These are phyloP conservation scores for Beauveria caledonica DNA, from an alignment of 2,329 filamentous ascomycete species.

Conservation along the genomic window DNA sequence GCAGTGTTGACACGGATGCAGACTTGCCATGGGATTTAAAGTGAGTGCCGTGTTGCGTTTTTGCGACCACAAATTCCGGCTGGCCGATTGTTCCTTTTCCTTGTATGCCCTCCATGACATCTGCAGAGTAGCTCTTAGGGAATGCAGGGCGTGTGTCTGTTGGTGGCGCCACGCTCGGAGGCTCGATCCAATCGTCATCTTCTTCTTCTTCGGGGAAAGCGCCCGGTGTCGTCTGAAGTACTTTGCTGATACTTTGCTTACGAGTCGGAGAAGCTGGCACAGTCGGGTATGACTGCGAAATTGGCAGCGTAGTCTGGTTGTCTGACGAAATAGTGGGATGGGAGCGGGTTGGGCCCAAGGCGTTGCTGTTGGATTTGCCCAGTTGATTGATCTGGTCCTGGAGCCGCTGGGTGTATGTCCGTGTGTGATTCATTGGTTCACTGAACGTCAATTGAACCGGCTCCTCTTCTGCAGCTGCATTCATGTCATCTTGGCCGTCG, in stretches of 20 bases:
- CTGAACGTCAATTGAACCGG: slow-evolving; percentile 35
- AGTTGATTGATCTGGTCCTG: slow-evolving; percentile 84
- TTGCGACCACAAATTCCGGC: slow-evolving; percentile 22
- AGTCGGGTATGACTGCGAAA: slow-evolving; percentile 22
- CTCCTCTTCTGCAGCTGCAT: slow-evolving; percentile 36
- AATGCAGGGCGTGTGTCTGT: slow-evolving; percentile 40
- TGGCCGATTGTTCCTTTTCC: slow-evolving; percentile 41
- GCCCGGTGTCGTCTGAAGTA: slow-evolving; percentile 40
- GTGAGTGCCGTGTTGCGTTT: neutral
- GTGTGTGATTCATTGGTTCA: slow-evolving; percentile 51
- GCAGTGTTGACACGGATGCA: slow-evolving; percentile 50
- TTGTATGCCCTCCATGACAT: slow-evolving; percentile 50
- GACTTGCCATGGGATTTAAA: slow-evolving; percentile 46
- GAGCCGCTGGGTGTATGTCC: slow-evolving; percentile 86
- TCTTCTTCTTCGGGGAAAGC: slow-evolving; percentile 50
- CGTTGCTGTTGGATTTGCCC: slow-evolving; percentile 47
- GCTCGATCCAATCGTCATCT: slow-evolving; percentile 57
- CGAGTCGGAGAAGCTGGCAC: slow-evolving; percentile 21
- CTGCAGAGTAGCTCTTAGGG: slow-evolving; percentile 52
- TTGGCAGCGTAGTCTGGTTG: slow-evolving; percentile 22
- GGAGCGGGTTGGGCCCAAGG: slow-evolving; percentile 40
- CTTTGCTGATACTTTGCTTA: slow-evolving; percentile 20
- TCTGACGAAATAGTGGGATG: slow-evolving; percentile 29
- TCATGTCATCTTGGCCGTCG: slow-evolving; percentile 44
- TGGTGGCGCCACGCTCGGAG: slow-evolving; percentile 30